Evolutionary conservation across 208 protist genomes (phyloP).

Genomic region (Histomonas meleagridis): DNA sequence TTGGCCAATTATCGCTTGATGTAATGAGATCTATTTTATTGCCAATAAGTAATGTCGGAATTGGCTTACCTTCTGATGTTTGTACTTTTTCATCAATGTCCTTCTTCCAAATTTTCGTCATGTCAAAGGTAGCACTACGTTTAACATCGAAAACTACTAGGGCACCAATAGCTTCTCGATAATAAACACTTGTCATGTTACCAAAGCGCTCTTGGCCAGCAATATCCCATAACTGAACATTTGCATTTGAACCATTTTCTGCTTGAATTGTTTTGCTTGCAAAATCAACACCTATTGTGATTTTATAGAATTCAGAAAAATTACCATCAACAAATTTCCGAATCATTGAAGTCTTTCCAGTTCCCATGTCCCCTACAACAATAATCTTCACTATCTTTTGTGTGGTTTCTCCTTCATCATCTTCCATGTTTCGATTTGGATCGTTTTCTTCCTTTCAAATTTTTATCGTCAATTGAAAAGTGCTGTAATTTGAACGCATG

Average conservation of each 20-base stretch:
- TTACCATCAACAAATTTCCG: not conserved
- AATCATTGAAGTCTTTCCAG: slow-evolving; percentile 28
- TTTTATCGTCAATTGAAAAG: too few species aligned
- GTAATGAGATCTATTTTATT: slow-evolving; percentile 38
- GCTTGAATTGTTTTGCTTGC: not conserved
- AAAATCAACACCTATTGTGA: slow-evolving; percentile 32
- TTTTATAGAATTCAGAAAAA: slow-evolving; percentile 26
- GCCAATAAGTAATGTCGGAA: slow-evolving; percentile 35
- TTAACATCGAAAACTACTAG: slow-evolving; percentile 42
- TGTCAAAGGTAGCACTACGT: slow-evolving; percentile 19
- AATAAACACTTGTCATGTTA: slow-evolving; percentile 16
- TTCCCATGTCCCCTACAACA: slow-evolving; percentile 19
- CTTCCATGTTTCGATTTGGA: too few species aligned
- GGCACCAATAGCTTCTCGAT: slow-evolving; percentile 23
- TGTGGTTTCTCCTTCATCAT: too few species aligned
- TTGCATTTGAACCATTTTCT: not conserved
- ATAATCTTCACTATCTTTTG: too few species aligned
- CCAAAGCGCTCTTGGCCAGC: slow-evolving; percentile 27
- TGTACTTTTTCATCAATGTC: slow-evolving; percentile 39
- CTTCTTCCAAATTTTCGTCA: slow-evolving; percentile 34
- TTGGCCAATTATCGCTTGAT: not conserved
- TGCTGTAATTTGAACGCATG: too few species aligned
- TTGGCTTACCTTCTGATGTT: not conserved
- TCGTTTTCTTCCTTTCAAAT: too few species aligned
- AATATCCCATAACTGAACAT: slow-evolving; percentile 34